Evolutionary conservation across 495 filamentous ascomycete genomes (phyloP), one percentile per base, ranked within the genome.

Genomic region (Viridothelium virens): DNA sequence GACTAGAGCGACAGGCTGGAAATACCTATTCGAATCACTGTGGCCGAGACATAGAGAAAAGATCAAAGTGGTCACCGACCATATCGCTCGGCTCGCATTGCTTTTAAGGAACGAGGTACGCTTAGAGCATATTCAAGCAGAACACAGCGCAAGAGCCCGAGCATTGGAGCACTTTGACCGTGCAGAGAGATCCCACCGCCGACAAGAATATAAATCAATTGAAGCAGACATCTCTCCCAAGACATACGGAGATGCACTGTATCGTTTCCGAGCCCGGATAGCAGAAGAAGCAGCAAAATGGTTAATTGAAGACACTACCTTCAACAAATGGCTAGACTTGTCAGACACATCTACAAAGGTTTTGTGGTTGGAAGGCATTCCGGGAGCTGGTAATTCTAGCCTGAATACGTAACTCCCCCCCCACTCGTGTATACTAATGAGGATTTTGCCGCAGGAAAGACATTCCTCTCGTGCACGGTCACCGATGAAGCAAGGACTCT

Each of bases 71-170:
- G 56, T 73, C 9, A 56, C 66, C 39, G 39, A 48, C 36, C 56
- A 65, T 70, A 69, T 71, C 37, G 53, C 69, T 59, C 46, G 61
- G 33, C 69, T 67, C 41, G 53, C 64, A 38, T 16, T 66, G n/a
- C 47, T 73, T 1, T 64, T 73, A 61, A 66, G 69, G 47, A 69
- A 66, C 41, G 62, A 73, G 56, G 67, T 71, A 25, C 44, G 61
- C 18, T 56, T 71, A 39, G 69, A 69, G 64, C 61, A 71, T 25
- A 71, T 73, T 47, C 63, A 65, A n/a, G 64, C 70, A 69, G 71
- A 69, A 65, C 56, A 73, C 61, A 64, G 71, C 2, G 63, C 63
- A 62, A 62, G 69, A 37, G 14, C 61, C n/a, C 50, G 36, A 9
- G 69, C 67, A 31, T 9, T 65, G 34, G 69, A 69, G 38, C 48